Conservation (phyloP, 2,329 filamentous ascomycete species). For the Cadophora luteo-olivacea region DNA sequence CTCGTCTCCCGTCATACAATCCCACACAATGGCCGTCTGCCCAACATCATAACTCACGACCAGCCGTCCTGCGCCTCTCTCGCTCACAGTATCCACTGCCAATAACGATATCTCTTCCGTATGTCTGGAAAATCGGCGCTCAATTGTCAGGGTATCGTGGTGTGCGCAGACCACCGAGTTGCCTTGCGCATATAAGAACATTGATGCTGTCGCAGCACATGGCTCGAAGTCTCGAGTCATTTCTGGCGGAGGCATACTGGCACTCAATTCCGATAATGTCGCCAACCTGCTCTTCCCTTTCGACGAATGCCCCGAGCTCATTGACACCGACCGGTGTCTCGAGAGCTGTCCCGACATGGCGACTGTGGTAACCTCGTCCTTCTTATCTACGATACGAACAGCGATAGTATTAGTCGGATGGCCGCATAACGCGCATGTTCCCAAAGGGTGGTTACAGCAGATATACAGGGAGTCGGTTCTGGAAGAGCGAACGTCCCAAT, state of each 20-base stretch:
- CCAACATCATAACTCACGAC: constrained; percentile 93
- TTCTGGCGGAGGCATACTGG: constrained; percentile 53
- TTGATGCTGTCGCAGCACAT: constrained; percentile 87
- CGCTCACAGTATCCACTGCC: constrained; percentile 89
- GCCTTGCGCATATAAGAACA: constrained; percentile 88
- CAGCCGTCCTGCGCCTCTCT: constrained; percentile 80
- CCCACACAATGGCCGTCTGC: constrained; percentile 95
- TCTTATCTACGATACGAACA: constrained; percentile 39
- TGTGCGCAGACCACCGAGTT: constrained; percentile 85
- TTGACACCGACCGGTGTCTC: constrained; percentile 65
- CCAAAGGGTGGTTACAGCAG: constrained; percentile 37
- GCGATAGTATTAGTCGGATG: constrained; percentile 41
- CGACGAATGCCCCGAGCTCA: constrained; percentile 61
- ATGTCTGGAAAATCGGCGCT: constrained; percentile 84
- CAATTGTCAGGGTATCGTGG: constrained; percentile 90
- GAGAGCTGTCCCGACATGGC: constrained; percentile 64
- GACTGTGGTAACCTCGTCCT: constrained; percentile 44
- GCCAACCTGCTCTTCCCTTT: constrained; percentile 52
- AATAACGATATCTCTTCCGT: constrained; percentile 83
- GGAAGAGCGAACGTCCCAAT: constrained; percentile 27
- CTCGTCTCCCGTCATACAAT: constrained; percentile 89
- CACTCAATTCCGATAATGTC: constrained; percentile 58
- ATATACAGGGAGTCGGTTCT: constrained; percentile 29
- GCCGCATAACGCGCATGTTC: constrained; percentile 37
- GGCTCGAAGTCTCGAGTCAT: constrained; percentile 74